phyloP scores from a whole-genome alignment of 202 grass and related monocot species.

The Setaria viridis region DNA sequence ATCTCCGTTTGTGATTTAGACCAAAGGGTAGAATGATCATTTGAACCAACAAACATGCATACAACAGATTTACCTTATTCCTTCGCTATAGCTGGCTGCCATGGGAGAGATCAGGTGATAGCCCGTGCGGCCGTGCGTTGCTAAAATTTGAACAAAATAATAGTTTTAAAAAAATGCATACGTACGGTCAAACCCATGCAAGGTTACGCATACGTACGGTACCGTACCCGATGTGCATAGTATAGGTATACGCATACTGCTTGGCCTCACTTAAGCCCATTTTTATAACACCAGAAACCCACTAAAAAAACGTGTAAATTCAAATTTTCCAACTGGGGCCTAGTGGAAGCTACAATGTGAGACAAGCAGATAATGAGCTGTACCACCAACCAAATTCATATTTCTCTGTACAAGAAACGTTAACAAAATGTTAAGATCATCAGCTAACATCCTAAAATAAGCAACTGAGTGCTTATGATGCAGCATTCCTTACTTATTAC shows the following conservation, averaged over 20 bases:
- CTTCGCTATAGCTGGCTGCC: no score
- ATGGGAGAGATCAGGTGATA: no score
- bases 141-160: no score
- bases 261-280: background rate
- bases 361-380: background rate
- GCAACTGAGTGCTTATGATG: background rate
- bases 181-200: no score
- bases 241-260: background rate
- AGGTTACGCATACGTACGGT: background rate
- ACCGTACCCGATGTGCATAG: background rate
- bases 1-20: background rate
- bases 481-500: constrained; percentile 12
- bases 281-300: background rate
- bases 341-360: background rate
- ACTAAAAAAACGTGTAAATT: background rate
- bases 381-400: background rate
- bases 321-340: background rate
- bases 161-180: no score
- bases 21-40: constrained; percentile 23
- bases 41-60: constrained; percentile 3
- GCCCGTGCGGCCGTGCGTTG: no score
- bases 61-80: background rate
- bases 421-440: background rate
- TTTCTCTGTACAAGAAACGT: background rate
- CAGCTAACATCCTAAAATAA: background rate